Evolutionary conservation across 805 yeast genomes (phyloP).

Genomic region (Kuraishia ogatae): DNA sequence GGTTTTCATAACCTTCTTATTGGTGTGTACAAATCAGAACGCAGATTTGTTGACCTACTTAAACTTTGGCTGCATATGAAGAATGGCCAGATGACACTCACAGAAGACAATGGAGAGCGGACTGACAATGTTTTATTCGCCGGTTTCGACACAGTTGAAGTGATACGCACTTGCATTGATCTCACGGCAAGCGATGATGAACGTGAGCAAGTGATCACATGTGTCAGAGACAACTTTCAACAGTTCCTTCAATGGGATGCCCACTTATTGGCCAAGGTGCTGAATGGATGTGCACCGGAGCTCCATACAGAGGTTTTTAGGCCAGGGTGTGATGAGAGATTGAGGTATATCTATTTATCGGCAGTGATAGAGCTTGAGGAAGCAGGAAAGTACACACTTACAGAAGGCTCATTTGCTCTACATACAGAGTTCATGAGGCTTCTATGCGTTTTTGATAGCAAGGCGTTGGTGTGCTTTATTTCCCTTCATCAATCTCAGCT

Average conservation of each 20-base stretch:
- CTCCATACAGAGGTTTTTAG: constrained; percentile 29
- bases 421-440: constrained; percentile 17
- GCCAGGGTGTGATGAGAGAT: constrained; percentile 15
- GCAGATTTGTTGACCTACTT: constrained; percentile 42
- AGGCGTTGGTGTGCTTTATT: constrained; percentile 5
- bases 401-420: constrained; percentile 5
- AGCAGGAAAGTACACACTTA: constrained; percentile 6
- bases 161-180: not conserved
- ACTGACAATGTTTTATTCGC: constrained; percentile 19
- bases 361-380: constrained; percentile 18
- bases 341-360: constrained; percentile 25
- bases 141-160: constrained; percentile 17
- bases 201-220: constrained; percentile 11
- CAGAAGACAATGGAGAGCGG: constrained; percentile 1
- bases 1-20: constrained; percentile 52
- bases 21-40: constrained; percentile 45
- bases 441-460: constrained; percentile 14
- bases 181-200: not conserved
- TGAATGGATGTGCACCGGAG: constrained; percentile 27
- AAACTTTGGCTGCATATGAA: constrained; percentile 35
- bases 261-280: constrained; percentile 24
- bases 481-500: constrained; percentile 1
- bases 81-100: constrained; percentile 7
- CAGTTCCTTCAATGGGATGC: constrained; percentile 21
- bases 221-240: constrained; percentile 20